Conservation (phyloP, 192 early-diverging fungal genomes). For the Coemansia sp. region DNA sequence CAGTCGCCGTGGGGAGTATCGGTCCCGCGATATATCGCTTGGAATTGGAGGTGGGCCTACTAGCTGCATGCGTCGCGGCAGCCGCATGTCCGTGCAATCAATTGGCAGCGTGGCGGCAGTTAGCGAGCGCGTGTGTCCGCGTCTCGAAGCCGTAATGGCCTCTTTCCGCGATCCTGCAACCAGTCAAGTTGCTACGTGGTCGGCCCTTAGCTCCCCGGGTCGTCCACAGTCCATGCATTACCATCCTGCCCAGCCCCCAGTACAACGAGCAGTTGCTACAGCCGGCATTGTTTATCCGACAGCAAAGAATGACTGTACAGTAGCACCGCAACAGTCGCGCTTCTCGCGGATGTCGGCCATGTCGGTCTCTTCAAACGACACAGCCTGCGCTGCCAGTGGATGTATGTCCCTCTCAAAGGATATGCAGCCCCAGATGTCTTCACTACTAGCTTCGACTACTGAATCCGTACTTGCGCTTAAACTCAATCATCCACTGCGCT, state of each 20-base stretch:
- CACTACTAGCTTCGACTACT: neutral
- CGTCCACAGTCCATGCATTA: conserved; percentile 12
- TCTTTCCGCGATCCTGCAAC: conserved; percentile 31
- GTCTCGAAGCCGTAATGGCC: conserved; percentile 39
- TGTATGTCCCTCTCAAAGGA: conserved; percentile 34
- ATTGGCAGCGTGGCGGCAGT: conserved; percentile 16
- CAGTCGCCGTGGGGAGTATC: conserved; percentile 4
- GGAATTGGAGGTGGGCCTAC: neutral
- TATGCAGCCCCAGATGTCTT: conserved; percentile 3
- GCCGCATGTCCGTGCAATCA: conserved; percentile 29
- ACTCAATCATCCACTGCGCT: neutral
- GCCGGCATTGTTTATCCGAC: neutral
- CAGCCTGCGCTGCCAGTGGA: conserved; percentile 35
- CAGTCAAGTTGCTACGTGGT: conserved; percentile 39
- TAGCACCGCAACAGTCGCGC: neutral
- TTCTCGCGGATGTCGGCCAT: conserved; percentile 41
- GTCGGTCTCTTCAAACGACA: conserved; percentile 47
- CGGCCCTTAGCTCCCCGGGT: conserved; percentile 15
- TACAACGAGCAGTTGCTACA: neutral
- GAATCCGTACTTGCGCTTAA: neutral
- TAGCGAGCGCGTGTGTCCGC: conserved; percentile 27
- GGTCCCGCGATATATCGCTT: conserved; percentile 11
- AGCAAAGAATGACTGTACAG: neutral
- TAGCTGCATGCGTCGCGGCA: conserved; percentile 7
- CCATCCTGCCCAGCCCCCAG: conserved; percentile 2